Conservation (phyloP, 805 yeast genomes). For the Metschnikowia dekortorum region DNA sequence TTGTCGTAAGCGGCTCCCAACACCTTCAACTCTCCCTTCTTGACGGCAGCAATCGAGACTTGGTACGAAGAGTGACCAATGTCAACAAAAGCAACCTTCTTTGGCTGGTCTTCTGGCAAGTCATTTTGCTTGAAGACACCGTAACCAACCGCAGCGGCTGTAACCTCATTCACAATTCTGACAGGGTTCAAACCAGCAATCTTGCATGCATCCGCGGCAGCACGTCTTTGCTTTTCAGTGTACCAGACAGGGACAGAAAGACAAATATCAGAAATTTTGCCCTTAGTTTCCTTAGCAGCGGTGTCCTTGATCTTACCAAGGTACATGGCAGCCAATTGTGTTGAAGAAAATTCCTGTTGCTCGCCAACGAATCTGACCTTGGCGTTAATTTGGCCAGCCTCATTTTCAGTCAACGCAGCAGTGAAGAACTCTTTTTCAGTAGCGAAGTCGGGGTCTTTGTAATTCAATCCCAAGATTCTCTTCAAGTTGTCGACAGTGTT, state of each 20-base stretch:
- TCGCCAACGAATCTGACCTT: conserved; percentile 82
- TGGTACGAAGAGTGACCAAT: conserved; percentile 96
- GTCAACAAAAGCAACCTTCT: conserved; percentile 89
- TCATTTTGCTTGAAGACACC: conserved; percentile 95
- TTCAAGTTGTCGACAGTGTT: conserved; percentile 94
- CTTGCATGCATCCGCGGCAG: conserved; percentile 89
- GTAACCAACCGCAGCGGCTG: conserved; percentile 98
- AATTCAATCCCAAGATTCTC: conserved; percentile 81
- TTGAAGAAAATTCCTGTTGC: conserved; percentile 72
- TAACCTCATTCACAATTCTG: conserved; percentile 93
- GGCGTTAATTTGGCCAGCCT: conserved; percentile 74
- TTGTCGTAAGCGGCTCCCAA: conserved; percentile 90
- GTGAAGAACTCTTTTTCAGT: conserved; percentile 72
- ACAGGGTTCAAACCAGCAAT: conserved; percentile 98
- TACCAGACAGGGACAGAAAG: conserved; percentile 97
- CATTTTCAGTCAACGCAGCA: conserved; percentile 62
- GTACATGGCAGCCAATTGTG: conserved; percentile 94
- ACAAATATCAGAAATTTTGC: conserved; percentile 79
- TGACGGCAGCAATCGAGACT: conserved; percentile 83
- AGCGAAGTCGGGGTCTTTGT: conserved; percentile 70
- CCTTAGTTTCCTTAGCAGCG: conserved; percentile 77
- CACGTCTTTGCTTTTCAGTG: conserved; percentile 94
- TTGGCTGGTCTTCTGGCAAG: conserved; percentile 89
- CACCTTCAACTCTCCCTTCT: conserved; percentile 93
- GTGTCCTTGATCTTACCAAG: conserved; percentile 83